These are phyloP conservation scores for Calocera cornea DNA, from an alignment of 768 basidiomycete genomes.

Conservation along the genomic window DNA sequence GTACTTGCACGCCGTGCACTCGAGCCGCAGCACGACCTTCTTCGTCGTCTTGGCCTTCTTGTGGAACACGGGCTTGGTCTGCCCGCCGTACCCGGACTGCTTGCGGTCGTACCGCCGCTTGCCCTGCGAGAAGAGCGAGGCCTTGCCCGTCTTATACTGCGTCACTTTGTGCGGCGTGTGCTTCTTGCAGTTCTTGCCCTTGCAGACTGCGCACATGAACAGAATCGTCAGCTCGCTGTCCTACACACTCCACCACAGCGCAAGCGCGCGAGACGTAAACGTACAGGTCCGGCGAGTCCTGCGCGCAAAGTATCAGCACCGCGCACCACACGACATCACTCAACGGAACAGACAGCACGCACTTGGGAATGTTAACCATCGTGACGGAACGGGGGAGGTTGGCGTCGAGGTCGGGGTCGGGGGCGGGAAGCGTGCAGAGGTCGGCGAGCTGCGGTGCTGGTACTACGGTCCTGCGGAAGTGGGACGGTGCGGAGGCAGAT, in stretches of 20 bases:
- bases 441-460: not conserved
- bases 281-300: conserved; percentile 95
- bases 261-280: conserved; percentile 36
- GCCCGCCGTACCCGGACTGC: conserved; percentile 98
- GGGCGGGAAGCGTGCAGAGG: not conserved
- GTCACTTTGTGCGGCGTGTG: conserved; percentile 99
- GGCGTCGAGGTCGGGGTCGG: not conserved
- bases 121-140: conserved; percentile 93
- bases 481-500: not conserved
- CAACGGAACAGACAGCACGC: conserved; percentile 24
- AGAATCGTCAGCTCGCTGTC: conserved; percentile 12
- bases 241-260: not conserved
- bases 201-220: conserved; percentile 50
- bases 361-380: conserved; percentile 97
- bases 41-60: conserved; percentile 99
- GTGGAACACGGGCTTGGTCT: conserved; percentile 99
- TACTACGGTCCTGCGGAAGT: not conserved
- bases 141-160: conserved; percentile 99
- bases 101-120: conserved; percentile 99
- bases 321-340: no score
- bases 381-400: conserved; percentile 19
- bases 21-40: conserved; percentile 96
- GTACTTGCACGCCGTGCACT: conserved; percentile 97
- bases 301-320: conserved; percentile 13
- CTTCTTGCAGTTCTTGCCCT: conserved; percentile 92